Base-by-base conservation (phyloP, 169 alveolate species). In the Plasmodium billcollinsi region DNA sequence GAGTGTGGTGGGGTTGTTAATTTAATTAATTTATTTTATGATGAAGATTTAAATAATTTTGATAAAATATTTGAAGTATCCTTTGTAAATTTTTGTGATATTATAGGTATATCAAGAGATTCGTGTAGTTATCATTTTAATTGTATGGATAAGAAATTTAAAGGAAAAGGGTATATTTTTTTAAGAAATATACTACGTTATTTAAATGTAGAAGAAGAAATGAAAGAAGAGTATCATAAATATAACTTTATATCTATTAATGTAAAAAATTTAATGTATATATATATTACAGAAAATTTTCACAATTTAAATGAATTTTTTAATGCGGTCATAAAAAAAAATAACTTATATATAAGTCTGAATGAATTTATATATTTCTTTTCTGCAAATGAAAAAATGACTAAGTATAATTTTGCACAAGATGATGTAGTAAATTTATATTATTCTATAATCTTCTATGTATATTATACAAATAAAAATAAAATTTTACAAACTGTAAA, bases 1-100 rank as follows among this genome's bases (percentile, higher is more conserved):
- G 92, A 86, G 73, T 56, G 88, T 47, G 92, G 92, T 20, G 92
- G 92, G 11, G 75, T 67, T 11, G 50, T 86, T 26, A 86, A 86
- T 52, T 67, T 86, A 72, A 86, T 86, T 49, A 86, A 86, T 66
- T 39, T 72, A 59, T 72, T 86, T 65, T 74, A 71, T 39, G 92
- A 86, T 86, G 88, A 86, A 61, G 86, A 86, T 45, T 26, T 86
- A 33, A 70, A 72, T 65, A 52, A 61, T 50, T 86, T 71, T 71
- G 92, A 86, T 33, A 86, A 86, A 86, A 86, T 86, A 12, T 86
- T 86, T 54, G 74, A 49, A 24, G 88, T 86, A 11, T 72, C 92
- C 29, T 86, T 86, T 86, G 92, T 86, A 45, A 86, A 86, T 61
- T 86, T 86, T 66, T 71, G 86, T 61, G 92, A 86, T 21, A 49